Evolutionary conservation across 2,329 filamentous ascomycete genomes (phyloP).

Genomic region (Fusarium albosuccineum): DNA sequence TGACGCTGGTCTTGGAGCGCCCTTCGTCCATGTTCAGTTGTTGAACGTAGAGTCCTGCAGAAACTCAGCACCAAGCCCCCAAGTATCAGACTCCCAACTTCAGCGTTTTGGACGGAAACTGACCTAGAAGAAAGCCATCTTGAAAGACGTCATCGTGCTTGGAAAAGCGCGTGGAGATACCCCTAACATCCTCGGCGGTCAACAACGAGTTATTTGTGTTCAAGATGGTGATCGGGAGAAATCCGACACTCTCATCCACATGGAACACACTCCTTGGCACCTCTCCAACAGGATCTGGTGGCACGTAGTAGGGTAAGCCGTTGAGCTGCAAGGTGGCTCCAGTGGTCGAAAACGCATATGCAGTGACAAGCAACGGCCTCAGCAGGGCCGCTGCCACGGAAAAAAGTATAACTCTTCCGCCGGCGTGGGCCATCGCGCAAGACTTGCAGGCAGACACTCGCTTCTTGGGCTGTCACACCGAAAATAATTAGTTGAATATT

Average conservation of each 20-base stretch:
- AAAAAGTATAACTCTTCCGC: no score
- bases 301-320: background rate
- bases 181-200: background rate
- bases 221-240: background rate
- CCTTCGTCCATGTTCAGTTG: no score
- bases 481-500: no score
- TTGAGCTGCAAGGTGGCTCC: constrained; percentile 2
- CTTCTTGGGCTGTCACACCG: background rate
- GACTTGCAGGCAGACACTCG: no score
- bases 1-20: background rate
- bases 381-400: background rate
- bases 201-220: background rate
- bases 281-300: background rate
- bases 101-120: background rate
- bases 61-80: background rate
- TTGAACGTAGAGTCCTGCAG: background rate
- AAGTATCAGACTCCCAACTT: no score
- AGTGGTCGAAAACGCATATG: background rate
- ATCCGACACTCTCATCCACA: background rate
- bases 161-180: background rate
- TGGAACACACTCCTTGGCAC: no score
- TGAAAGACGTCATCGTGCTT: background rate
- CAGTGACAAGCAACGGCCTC: background rate
- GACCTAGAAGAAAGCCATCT: background rate
- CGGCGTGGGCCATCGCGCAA: no score